These are phyloP conservation scores for Citrus unshiu DNA, from an alignment of 345 rosid species.

Conservation along the genomic window DNA sequence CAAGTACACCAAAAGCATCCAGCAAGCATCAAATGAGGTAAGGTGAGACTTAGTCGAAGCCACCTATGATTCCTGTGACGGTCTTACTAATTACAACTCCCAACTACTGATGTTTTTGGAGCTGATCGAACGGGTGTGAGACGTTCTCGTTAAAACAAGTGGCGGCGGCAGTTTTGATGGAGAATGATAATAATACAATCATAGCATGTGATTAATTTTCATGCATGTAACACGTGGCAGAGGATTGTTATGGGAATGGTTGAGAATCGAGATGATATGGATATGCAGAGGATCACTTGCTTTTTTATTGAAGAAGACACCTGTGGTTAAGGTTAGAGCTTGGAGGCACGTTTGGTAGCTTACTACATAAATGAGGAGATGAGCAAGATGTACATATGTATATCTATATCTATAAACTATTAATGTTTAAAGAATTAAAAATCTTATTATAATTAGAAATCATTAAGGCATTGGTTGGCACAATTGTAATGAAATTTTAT, in stretches of 20 bases:
- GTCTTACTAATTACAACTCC: no score
- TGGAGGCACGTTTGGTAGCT: background rate
- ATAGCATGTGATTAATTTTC: background rate
- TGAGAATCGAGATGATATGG: constrained; percentile 4
- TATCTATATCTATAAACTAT: background rate
- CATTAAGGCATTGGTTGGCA: no score
- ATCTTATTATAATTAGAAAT: background rate
- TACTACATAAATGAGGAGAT: background rate
- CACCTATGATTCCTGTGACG: no score
- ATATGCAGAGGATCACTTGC: constrained; percentile 6
- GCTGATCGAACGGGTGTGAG: constrained; percentile 89
- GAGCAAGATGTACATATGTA: background rate
- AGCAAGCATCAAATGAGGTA: no score
- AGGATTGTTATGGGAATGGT: background rate
- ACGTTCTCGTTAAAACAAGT: constrained; percentile 32
- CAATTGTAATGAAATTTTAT: no score
- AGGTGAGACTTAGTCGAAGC: no score
- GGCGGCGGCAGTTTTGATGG: constrained; percentile 9
- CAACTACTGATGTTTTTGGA: constrained; percentile 38
- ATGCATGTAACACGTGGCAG: background rate
- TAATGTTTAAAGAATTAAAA: background rate
- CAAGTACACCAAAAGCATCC: no score
- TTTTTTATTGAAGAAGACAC: constrained; percentile 7
- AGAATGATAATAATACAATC: background rate
- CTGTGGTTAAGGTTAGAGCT: constrained; percentile 6